Base-by-base conservation (phyloP, 768 basidiomycete genomes). In the Polyporus arcularius region DNA sequence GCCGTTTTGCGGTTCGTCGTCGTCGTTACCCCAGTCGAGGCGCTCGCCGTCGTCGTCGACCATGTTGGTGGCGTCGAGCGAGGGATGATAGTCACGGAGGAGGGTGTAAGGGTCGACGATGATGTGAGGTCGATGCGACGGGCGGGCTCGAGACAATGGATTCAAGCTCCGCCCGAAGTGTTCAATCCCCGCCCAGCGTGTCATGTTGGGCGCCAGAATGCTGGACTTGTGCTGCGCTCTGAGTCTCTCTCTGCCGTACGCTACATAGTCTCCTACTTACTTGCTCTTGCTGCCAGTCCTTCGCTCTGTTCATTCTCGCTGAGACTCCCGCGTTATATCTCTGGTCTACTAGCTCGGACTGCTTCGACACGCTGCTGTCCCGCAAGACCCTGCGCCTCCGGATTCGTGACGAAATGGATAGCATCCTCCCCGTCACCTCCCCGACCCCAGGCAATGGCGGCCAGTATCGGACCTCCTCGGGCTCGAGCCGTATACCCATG, bases 31-130 rank as follows among this genome's bases (percentile, higher is more conserved):
- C 90, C 90, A 92, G 75, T 92, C 90, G 42, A 91, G 78, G 30
- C 82, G 74, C 68, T 91, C 89, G 31, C 73, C 77, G 54, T 90
- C 89, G 69, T 88, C 86, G 64, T 82, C 84, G 85, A 89, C 87
- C 63, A 58, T 67, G 59, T 56, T 65, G 60, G 59, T 55, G 53
- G 56, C 58, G 64, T n/a, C 26, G 58, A 55, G 40, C 26, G 54
- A 52, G 45, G 43, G 43, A 35, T 47, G 41, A 45, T 65, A 61
- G 18, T 50, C 40, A 55, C 45, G 45, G n/a, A 16, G 32, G 53
- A 43, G 54, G 26, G 46, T 42, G 61, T 51, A 35, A 55, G 21
- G 30, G 54, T 45, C 54, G 55, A 53, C 39, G 49, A 46, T 16
- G 59, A 46, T 16, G 59, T 16, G 59, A 48, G 18, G 9, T 48